Percentiles rank a stretch among this genome's conserved stretches.
phyloP scores from a whole-genome alignment of 768 basidiomycete genomes.

The Lyophyllum decastes region DNA sequence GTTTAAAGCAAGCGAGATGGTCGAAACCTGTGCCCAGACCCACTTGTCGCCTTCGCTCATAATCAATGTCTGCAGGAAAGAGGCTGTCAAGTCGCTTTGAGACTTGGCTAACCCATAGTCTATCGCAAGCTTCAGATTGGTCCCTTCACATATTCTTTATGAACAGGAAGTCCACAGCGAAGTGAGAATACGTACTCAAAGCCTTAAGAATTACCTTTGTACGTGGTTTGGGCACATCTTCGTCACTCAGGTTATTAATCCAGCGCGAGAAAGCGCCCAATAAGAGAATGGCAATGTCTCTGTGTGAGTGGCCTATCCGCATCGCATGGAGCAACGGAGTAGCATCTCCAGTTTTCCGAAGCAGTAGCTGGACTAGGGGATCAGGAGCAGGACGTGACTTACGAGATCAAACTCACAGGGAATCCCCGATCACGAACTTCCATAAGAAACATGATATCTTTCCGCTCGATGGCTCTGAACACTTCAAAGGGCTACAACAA shows the following conservation, averaged over 20 bases:
- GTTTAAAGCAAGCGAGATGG: conserved; percentile 69
- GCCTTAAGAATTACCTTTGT: conserved; percentile 78
- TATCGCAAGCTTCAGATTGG: conserved; percentile 90
- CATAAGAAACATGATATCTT: conserved; percentile 82
- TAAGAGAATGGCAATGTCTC: conserved; percentile 84
- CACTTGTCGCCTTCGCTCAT: conserved; percentile 97
- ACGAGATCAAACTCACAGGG: conserved; percentile 50
- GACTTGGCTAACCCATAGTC: conserved; percentile 82
- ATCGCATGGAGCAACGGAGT: conserved; percentile 93
- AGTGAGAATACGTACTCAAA: conserved; percentile 53
- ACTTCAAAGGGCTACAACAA: conserved; percentile 53
- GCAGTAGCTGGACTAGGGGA: conserved; percentile 55
- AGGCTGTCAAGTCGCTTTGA: conserved; percentile 84
- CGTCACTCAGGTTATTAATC: conserved; percentile 86
- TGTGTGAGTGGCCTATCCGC: conserved; percentile 71
- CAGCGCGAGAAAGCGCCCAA: conserved; percentile 90
- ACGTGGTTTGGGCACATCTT: conserved; percentile 66
- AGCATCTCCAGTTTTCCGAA: conserved; percentile 83
- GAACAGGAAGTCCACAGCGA: not conserved
- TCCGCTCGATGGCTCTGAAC: conserved; percentile 81
- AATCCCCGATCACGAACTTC: conserved; percentile 81
- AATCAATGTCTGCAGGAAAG: conserved; percentile 90
- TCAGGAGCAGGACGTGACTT: not conserved
- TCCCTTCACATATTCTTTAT: conserved; percentile 35
- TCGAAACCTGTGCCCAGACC: conserved; percentile 72